Conservation (phyloP, 2,329 filamentous ascomycete species). For the Plectosphaerella cucumerina region DNA sequence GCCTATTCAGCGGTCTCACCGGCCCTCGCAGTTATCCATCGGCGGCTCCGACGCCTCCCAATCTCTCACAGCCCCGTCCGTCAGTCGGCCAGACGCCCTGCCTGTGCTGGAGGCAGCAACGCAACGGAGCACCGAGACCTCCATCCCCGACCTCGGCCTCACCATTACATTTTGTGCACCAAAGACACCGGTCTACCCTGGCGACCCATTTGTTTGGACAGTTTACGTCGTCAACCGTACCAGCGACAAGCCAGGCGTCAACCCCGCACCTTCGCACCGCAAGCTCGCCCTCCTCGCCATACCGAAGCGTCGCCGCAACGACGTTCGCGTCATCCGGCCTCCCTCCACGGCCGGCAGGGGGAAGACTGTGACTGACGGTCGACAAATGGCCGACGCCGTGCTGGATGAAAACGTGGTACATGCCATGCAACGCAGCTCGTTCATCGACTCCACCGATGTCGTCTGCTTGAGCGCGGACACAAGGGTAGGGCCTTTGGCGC, state of each 20-base stretch:
- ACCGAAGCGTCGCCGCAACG: slow-evolving; percentile 58
- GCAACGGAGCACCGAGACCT: slow-evolving; percentile 36
- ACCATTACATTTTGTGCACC: slow-evolving; percentile 72
- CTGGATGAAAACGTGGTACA: slow-evolving; percentile 69
- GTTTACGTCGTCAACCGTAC: slow-evolving; percentile 74
- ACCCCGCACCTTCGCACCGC: slow-evolving; percentile 38
- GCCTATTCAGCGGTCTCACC: slow-evolving; percentile 57
- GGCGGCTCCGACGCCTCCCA: slow-evolving; percentile 46
- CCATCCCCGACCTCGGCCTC: slow-evolving; percentile 61
- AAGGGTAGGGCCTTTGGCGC: slow-evolving; percentile 66
- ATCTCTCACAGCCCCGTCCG: slow-evolving; percentile 54
- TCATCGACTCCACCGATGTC: slow-evolving; percentile 61
- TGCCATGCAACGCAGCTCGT: slow-evolving; percentile 63
- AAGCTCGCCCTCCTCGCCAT: slow-evolving; percentile 68
- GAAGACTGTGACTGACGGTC: slow-evolving; percentile 14
- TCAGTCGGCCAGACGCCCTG: slow-evolving; percentile 55
- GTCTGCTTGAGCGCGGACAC: slow-evolving; percentile 74
- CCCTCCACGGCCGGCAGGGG: slow-evolving; percentile 46
- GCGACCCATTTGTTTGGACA: slow-evolving; percentile 66
- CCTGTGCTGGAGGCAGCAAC: slow-evolving; percentile 54
- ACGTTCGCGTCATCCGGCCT: slow-evolving; percentile 47
- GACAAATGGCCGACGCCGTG: slow-evolving; percentile 58
- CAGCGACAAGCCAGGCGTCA: slow-evolving; percentile 25
- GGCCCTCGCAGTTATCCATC: slow-evolving; percentile 62
- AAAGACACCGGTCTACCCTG: slow-evolving; percentile 48